Percentiles rank a stretch among this genome's conserved stretches.
Evolutionary conservation across 1,284 basidiomycete genomes (phyloP).

Genomic region (Cryptococcus neoformans): DNA sequence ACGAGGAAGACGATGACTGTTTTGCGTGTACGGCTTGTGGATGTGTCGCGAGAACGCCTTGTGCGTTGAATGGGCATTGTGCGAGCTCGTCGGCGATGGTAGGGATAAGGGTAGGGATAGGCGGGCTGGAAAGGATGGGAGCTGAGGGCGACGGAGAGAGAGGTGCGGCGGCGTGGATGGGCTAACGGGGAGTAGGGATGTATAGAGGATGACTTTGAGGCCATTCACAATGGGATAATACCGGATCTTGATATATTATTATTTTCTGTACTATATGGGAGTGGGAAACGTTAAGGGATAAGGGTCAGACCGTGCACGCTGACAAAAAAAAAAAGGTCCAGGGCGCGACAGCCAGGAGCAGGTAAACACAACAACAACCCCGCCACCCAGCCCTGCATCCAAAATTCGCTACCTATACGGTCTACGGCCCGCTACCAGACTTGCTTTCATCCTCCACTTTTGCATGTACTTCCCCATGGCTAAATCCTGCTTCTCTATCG

Average conservation of each 20-base stretch:
- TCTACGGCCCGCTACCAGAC: neutral
- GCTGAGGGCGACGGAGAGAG: constrained; percentile 7
- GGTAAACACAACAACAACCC: neutral
- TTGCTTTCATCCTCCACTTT: neutral
- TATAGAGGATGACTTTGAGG: neutral
- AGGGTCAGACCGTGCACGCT: neutral
- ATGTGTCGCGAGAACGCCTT: neutral
- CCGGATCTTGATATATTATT: neutral
- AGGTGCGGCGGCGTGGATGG: constrained; percentile 10
- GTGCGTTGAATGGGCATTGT: constrained; percentile 10
- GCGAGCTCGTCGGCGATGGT: constrained; percentile 4
- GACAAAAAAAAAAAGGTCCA: neutral
- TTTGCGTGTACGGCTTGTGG: constrained; percentile 10
- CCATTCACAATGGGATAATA: neutral
- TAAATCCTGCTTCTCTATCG: neutral
- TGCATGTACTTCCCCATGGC: neutral
- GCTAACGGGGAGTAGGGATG: neutral
- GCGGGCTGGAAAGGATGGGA: neutral
- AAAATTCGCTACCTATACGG: neutral
- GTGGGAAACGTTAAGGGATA: neutral
- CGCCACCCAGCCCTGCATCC: neutral
- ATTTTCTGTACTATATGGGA: neutral
- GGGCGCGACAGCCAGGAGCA: neutral
- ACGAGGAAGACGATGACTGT: constrained; percentile 65
- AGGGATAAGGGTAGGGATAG: neutral